These are phyloP conservation scores for Candida loeiensis DNA, from an alignment of 805 yeast species.

Conservation along the genomic window DNA sequence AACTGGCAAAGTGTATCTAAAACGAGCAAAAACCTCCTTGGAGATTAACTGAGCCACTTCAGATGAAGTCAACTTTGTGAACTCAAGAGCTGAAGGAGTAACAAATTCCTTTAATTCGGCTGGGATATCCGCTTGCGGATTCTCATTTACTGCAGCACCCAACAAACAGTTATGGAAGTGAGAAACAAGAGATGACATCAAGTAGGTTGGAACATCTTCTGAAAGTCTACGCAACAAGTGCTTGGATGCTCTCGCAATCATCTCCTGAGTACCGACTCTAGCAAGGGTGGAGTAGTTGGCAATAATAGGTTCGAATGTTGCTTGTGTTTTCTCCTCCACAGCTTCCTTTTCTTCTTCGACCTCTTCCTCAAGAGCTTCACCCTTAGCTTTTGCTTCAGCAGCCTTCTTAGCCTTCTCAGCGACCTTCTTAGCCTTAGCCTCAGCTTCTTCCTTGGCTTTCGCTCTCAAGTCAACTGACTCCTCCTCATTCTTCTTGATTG, in stretches of 20 bases:
- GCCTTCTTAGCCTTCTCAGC: conserved; percentile 17
- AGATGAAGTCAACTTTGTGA: conserved; percentile 45
- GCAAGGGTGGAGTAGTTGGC: conserved; percentile 48
- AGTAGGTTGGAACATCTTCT: conserved; percentile 44
- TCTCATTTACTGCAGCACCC: conserved; percentile 45
- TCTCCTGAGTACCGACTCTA: conserved; percentile 54
- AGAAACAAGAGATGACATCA: conserved; percentile 58
- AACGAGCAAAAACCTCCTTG: conserved; percentile 58
- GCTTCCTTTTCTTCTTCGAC: conserved; percentile 18
- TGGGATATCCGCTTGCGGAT: conserved; percentile 41
- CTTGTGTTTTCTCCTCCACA: conserved; percentile 27
- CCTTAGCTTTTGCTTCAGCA: conserved; percentile 10
- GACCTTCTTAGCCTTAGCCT: conserved; percentile 24
- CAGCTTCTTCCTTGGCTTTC: conserved; percentile 22
- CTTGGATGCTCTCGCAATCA: conserved; percentile 76
- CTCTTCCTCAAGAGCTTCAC: conserved; percentile 19
- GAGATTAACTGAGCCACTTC: conserved; percentile 43
- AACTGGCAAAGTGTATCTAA: conserved; percentile 53
- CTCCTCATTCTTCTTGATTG: conserved; percentile 24
- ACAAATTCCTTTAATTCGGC: conserved; percentile 41
- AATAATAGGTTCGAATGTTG: conserved; percentile 40
- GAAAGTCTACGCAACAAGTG: conserved; percentile 59
- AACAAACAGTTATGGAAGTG: conserved; percentile 71
- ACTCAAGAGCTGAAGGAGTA: conserved; percentile 36
- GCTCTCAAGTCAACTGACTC: conserved; percentile 22